Percentiles rank a stretch among this genome's conserved stretches.
These are phyloP conservation scores for Phytophthora chlamydospora DNA, from an alignment of 352 stramenopile genomes.

Conservation along the genomic window DNA sequence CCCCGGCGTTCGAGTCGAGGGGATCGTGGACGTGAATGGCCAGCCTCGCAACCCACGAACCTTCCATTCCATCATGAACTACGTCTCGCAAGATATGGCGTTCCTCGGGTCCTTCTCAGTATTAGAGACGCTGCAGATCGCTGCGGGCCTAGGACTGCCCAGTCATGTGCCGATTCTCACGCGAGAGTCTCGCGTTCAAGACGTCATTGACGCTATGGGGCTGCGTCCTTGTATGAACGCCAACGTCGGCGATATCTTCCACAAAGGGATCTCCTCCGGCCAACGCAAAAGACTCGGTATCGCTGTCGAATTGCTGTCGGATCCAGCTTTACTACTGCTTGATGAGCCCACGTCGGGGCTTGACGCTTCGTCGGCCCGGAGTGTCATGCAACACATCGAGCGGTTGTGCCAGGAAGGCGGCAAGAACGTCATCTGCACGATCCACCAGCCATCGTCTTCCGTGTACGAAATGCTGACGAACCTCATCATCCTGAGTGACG, in stretches of 20 bases:
- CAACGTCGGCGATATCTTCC: slow-evolving; percentile 83
- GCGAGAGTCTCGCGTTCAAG: slow-evolving; percentile 59
- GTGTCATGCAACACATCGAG: slow-evolving; percentile 85
- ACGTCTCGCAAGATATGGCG: slow-evolving; percentile 66
- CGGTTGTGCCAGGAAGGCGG: slow-evolving; percentile 47
- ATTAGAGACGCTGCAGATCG: slow-evolving; percentile 69
- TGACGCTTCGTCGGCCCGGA: slow-evolving; percentile 88
- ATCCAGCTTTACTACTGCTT: slow-evolving; percentile 95
- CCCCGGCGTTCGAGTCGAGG: slow-evolving; percentile 43
- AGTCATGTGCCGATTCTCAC: slow-evolving; percentile 47
- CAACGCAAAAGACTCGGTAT: slow-evolving; percentile 94
- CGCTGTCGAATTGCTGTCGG: slow-evolving; percentile 92
- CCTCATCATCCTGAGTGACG: slow-evolving; percentile 62
- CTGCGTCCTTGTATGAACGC: slow-evolving; percentile 60
- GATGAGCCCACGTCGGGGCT: slow-evolving; percentile 94
- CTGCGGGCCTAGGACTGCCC: slow-evolving; percentile 55
- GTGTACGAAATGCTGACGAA: slow-evolving; percentile 78
- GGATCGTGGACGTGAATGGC: slow-evolving; percentile 60
- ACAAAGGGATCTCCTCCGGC: slow-evolving; percentile 86
- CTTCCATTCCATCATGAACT: slow-evolving; percentile 61
- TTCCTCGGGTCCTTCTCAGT: slow-evolving; percentile 76
- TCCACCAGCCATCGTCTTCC: slow-evolving; percentile 86
- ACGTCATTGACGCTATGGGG: slow-evolving; percentile 76
- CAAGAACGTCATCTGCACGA: slow-evolving; percentile 82
- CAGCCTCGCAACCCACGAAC: slow-evolving; percentile 37